Base-by-base conservation (phyloP, 2,329 filamentous ascomycete species). In the Aspergillus japonicus region DNA sequence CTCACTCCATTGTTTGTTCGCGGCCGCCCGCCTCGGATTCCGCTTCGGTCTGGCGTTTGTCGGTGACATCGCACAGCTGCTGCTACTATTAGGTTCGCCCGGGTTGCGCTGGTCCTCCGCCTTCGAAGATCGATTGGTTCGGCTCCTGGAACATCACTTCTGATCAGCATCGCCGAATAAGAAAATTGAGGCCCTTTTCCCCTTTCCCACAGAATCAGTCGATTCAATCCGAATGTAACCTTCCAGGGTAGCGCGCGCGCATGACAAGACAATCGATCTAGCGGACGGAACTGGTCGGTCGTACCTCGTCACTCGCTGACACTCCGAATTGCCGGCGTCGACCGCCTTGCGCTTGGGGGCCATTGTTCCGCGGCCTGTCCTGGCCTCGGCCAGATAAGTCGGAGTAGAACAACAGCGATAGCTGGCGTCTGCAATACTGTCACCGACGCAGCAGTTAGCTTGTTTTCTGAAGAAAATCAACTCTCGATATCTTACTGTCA, bases 1-100 rank as follows among this genome's bases (percentile, higher is more conserved):
- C 64, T 78, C 74, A 57, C 72, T 73, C 74, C 73, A 78, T 56
- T 64, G 71, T 54, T 74, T 71, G 64, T 73, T 75, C 26, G 67
- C 69, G 24, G 66, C 56, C 59, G 66, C 56, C 60, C 71, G 72
- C 58, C 68, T 68, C 49, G 75, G 67, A 50, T 68, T 72, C 54
- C 71, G 70, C 65, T 73, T 74, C 39, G 69, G 62, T 58, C 65
- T 70, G 56, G 68, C 57, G 49, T 62, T 65, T 52, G 68, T 64
- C 29, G 63, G 59, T 54, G 68, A 66, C 73, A 76, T 77, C 58
- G 64, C 63, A 63, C 59, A 56, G 62, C 58, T 56, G 64, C 59
- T 54, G 62, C 58, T 56, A 16, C 7, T 44, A 19, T n/a, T 44
- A 26, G 61, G 47, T 52, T 65, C 60, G 56, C 56, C 66, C 57